Conservation (phyloP, 305 asterid genomes). For the Fraxinus ornus region DNA sequence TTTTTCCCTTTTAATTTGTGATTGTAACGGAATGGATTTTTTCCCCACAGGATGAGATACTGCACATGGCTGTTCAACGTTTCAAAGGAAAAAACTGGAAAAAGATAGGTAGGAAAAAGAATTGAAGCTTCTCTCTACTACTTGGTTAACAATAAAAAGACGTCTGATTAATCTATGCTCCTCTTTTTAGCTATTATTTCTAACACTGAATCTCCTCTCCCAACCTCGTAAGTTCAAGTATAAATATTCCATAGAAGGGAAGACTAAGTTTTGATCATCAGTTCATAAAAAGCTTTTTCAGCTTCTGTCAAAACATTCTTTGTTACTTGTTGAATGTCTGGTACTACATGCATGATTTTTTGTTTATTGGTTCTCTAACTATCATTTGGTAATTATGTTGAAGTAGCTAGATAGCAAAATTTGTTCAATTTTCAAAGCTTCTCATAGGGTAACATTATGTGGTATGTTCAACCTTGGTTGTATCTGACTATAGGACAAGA, state of each 20-base stretch:
- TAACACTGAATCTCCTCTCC: background rate
- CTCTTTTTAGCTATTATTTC: background rate
- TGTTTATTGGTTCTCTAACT: background rate
- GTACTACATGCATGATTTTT: background rate
- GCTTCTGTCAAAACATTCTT: background rate
- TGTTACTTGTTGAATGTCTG: background rate
- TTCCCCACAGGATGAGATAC: background rate
- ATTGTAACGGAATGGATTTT: background rate
- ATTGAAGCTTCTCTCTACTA: background rate
- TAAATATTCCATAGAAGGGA: background rate
- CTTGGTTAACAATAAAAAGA: background rate
- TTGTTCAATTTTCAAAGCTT: background rate
- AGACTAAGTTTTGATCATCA: background rate
- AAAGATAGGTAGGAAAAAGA: background rate
- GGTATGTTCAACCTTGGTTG: background rate
- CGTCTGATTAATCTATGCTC: background rate
- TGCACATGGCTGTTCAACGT: background rate
- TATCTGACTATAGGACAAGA: background rate
- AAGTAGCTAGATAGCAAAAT: background rate
- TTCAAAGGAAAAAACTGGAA: background rate
- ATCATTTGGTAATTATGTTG: background rate
- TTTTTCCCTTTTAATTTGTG: background rate
- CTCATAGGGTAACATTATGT: background rate
- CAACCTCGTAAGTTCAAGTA: background rate
- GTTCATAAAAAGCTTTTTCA: background rate